phyloP scores from a whole-genome alignment of 208 protist genomes.

The Trypanosoma grayi region DNA sequence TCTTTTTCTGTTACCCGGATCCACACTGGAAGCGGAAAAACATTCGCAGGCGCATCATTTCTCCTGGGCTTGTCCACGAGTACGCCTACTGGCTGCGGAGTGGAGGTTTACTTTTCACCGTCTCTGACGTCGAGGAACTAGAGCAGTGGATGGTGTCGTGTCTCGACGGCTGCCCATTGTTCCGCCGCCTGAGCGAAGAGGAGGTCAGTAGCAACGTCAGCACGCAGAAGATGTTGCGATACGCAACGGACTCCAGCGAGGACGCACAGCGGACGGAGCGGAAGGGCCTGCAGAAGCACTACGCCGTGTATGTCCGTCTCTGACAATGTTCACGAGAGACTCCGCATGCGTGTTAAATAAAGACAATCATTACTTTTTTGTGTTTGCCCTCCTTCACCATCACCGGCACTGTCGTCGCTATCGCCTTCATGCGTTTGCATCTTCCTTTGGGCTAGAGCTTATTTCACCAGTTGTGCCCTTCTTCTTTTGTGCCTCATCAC shows the following conservation, averaged over 20 bases:
- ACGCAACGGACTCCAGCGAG: constrained; percentile 73
- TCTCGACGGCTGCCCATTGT: constrained; percentile 93
- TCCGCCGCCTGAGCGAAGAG: constrained; percentile 75
- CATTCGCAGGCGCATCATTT: constrained; percentile 96
- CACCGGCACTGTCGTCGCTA: too few relatives aligned
- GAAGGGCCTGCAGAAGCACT: constrained; percentile 82
- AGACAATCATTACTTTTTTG: not conserved
- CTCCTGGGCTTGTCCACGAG: constrained; percentile 92
- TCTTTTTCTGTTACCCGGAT: constrained; percentile 99
- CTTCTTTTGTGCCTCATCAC: constrained; percentile 4
- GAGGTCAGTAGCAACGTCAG: constrained; percentile 43
- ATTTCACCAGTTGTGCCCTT: too few relatives aligned
- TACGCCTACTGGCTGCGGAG: constrained; percentile 95
- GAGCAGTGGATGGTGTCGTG: constrained; percentile 93
- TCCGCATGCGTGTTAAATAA: too few relatives aligned
- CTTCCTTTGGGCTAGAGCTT: too few relatives aligned
- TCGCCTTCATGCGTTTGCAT: too few relatives aligned
- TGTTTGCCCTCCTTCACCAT: not conserved
- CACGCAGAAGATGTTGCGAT: constrained; percentile 50
- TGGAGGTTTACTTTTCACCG: constrained; percentile 97
- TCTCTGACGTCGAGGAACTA: constrained; percentile 93
- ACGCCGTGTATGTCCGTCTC: constrained; percentile 29
- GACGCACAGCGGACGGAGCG: constrained; percentile 83
- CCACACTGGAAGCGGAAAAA: constrained; percentile 99
- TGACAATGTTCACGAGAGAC: too few relatives aligned